phyloP scores from a whole-genome alignment of 1,139 yeast species.

The Yamadazyma sp. region DNA sequence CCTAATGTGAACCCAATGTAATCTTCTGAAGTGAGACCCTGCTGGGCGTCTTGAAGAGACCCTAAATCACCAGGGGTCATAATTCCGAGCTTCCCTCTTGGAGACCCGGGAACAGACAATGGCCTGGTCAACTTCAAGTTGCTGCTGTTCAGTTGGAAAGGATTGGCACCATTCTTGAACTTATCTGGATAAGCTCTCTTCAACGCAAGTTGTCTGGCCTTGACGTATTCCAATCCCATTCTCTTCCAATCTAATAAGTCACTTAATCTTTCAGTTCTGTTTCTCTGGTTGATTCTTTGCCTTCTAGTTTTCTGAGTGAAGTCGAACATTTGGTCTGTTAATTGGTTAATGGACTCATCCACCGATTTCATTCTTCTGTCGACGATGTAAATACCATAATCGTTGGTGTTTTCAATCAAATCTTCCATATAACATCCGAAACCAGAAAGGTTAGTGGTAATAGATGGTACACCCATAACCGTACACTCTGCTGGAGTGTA shows the following conservation, averaged over 20 bases:
- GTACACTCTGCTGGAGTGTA: slow-evolving; percentile 99
- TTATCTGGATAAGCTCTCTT: slow-evolving; percentile 93
- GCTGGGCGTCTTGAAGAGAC: slow-evolving; percentile 86
- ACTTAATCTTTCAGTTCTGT: slow-evolving; percentile 90
- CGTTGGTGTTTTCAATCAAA: slow-evolving; percentile 88
- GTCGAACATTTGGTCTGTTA: slow-evolving; percentile 85
- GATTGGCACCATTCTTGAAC: slow-evolving; percentile 63
- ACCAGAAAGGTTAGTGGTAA: slow-evolving; percentile 93
- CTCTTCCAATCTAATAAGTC: slow-evolving; percentile 96
- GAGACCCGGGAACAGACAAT: slow-evolving; percentile 94
- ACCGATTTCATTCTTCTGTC: slow-evolving; percentile 93
- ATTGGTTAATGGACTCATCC: slow-evolving; percentile 91
- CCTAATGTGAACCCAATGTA: slow-evolving; percentile 79
- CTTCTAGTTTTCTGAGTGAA: slow-evolving; percentile 88
- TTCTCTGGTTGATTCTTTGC: slow-evolving; percentile 96
- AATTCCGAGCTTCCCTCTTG: slow-evolving; percentile 59
- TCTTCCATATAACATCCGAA: slow-evolving; percentile 99
- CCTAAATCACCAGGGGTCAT: slow-evolving; percentile 99
- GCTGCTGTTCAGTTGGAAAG: slow-evolving; percentile 49
- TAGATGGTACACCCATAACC: slow-evolving; percentile 99
- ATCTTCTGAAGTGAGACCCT: slow-evolving; percentile 67
- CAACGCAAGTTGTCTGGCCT: slow-evolving; percentile 89
- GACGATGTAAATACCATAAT: slow-evolving; percentile 95
- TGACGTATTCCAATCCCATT: slow-evolving; percentile 94
- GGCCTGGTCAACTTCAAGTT: slow-evolving; percentile 85